Percentiles rank a stretch among this genome's conserved stretches.
phyloP scores from a whole-genome alignment of 306 rosid genomes.

The Castanea crenata region DNA sequence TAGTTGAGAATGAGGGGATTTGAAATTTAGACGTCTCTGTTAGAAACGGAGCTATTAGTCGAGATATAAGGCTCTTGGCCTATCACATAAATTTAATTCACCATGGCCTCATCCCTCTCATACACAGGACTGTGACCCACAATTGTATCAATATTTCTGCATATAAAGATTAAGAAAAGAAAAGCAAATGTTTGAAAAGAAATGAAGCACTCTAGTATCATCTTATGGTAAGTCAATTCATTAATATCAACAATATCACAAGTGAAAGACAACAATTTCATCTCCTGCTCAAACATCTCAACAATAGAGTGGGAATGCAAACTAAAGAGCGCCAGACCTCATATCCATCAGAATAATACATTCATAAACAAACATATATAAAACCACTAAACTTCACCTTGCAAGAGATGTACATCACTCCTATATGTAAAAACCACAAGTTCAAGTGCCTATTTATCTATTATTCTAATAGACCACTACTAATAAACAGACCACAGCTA shows the following conservation, averaged over 20 bases:
- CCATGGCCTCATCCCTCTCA: too few species aligned
- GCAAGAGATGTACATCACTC: not conserved
- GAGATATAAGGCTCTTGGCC: too few species aligned
- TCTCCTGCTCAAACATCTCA: not conserved
- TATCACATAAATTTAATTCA: too few species aligned
- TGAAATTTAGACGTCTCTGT: too few species aligned
- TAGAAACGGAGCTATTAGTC: too few species aligned
- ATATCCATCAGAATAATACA: not conserved
- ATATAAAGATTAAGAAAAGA: not conserved
- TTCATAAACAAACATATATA: not conserved
- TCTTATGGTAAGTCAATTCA: not conserved
- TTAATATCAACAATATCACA: not conserved
- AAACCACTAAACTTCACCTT: not conserved
- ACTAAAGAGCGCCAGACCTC: not conserved
- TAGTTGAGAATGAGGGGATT: too few species aligned
- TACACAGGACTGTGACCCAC: too few species aligned
- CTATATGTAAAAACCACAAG: not conserved
- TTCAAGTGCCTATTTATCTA: not conserved
- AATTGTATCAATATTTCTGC: too few species aligned
- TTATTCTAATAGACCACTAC: constrained; percentile 3
- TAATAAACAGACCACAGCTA: constrained; percentile 9
- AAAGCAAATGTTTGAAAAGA: not conserved
- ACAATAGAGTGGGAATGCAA: not conserved
- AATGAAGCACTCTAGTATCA: not conserved
- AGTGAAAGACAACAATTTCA: not conserved